Evolutionary conservation across 345 rosid species (phyloP).

Genomic region (Xanthoceras sorbifolium): DNA sequence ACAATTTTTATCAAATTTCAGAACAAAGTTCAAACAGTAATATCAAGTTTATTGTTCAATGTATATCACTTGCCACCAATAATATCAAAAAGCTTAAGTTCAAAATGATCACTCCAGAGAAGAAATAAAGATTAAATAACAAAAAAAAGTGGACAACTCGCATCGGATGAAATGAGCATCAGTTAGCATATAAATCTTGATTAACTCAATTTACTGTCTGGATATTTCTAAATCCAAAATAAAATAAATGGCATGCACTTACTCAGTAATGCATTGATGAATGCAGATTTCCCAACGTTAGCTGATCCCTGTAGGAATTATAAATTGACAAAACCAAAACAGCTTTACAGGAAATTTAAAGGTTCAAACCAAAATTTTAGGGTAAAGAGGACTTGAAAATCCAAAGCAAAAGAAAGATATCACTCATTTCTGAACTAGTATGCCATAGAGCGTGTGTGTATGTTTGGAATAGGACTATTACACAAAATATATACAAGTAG

Average conservation of each 20-base stretch:
- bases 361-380: background rate
- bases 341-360: constrained; percentile 1
- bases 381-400: background rate
- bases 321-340: constrained; percentile 12
- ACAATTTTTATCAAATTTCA: background rate
- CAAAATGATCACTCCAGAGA: too few relatives aligned
- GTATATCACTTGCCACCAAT: too few relatives aligned
- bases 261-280: constrained; percentile 89
- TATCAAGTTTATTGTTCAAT: too few relatives aligned
- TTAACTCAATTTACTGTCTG: too few relatives aligned
- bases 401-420: background rate
- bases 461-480: background rate
- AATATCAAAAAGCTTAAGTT: too few relatives aligned
- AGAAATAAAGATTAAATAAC: too few relatives aligned
- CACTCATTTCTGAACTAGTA: background rate
- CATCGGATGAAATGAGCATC: background rate
- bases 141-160: too few relatives aligned
- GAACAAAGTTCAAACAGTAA: background rate
- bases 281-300: constrained; percentile 97
- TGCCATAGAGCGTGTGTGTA: background rate
- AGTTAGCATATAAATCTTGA: too few relatives aligned
- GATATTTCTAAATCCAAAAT: background rate
- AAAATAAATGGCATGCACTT: constrained; percentile 40
- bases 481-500: background rate
- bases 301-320: constrained; percentile 73